phyloP scores from a whole-genome alignment of 352 stramenopile genomes.

The Plasmopara viticola region DNA sequence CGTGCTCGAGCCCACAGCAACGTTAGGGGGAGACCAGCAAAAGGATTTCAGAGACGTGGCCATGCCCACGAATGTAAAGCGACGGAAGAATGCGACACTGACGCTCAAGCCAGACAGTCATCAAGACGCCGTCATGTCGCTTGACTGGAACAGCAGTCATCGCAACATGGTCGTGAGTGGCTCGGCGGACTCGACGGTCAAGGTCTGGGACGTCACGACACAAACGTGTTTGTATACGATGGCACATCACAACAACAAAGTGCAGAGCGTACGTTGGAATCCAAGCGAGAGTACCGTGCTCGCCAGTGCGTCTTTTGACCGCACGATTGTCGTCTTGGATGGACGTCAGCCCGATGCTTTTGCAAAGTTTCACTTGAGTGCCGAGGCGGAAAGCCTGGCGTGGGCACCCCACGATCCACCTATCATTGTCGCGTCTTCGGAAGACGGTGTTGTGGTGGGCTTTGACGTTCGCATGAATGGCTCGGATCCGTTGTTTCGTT shows the following conservation, averaged over 20 bases:
- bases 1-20: conserved; percentile 93
- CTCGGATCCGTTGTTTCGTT: conserved; percentile 86
- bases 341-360: conserved; percentile 80
- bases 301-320: conserved; percentile 93
- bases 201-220: conserved; percentile 93
- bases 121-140: conserved; percentile 95
- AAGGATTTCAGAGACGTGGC: conserved; percentile 71
- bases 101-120: conserved; percentile 92
- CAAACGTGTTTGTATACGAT: conserved; percentile 94
- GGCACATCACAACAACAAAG: conserved; percentile 97
- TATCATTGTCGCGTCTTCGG: conserved; percentile 89
- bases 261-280: conserved; percentile 96
- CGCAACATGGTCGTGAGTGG: conserved; percentile 96
- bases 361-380: conserved; percentile 73
- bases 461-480: conserved; percentile 96
- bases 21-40: conserved; percentile 91
- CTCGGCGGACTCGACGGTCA: conserved; percentile 97
- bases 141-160: conserved; percentile 97
- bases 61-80: conserved; percentile 67
- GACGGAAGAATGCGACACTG: conserved; percentile 62
- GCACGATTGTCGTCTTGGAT: conserved; percentile 91
- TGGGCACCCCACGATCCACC: conserved; percentile 93
- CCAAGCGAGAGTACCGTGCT: conserved; percentile 94
- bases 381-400: conserved; percentile 87
- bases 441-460: conserved; percentile 91